phyloP scores from a whole-genome alignment of 2,329 filamentous ascomycete genomes.

The Penicillium sp. region DNA sequence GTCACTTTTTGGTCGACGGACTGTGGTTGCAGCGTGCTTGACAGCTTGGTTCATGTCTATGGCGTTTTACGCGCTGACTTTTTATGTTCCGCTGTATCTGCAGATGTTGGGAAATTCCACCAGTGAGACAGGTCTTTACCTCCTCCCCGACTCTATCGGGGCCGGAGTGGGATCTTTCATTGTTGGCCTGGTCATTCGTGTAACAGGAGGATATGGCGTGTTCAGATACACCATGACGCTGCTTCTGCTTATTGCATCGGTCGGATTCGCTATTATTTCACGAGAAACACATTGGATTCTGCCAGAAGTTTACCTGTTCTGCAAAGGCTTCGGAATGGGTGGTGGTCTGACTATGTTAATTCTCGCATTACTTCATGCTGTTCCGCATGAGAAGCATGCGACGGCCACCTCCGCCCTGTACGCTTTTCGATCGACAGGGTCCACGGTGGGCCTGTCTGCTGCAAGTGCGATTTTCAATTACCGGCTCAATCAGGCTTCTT shows the following conservation, averaged over 20 bases:
- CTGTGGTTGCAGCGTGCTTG: conserved; percentile 13
- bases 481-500: conserved; percentile 1
- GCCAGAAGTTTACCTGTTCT: conserved; percentile 10
- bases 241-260: neutral
- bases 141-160: conserved; percentile 12
- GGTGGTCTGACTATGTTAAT: conserved; percentile 14
- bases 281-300: conserved; percentile 7
- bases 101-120: conserved; percentile 11
- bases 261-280: conserved; percentile 4
- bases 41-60: conserved; percentile 17
- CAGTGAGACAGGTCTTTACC: conserved; percentile 10
- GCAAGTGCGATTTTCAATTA: conserved; percentile 8
- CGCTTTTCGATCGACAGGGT: conserved; percentile 15
- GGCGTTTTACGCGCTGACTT: conserved; percentile 10
- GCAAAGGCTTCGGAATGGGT: conserved; percentile 11
- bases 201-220: conserved; percentile 7
- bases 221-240: conserved; percentile 8
- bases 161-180: conserved; percentile 12
- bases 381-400: conserved; percentile 13
- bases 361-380: conserved; percentile 9
- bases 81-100: conserved; percentile 15
- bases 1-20: conserved; percentile 10
- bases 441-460: conserved; percentile 8
- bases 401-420: conserved; percentile 12
- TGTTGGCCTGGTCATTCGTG: conserved; percentile 9